Percentiles rank a stretch among this genome's conserved stretches.
phyloP scores from a whole-genome alignment of 1,284 basidiomycete genomes.

The Leccinum fallax region DNA sequence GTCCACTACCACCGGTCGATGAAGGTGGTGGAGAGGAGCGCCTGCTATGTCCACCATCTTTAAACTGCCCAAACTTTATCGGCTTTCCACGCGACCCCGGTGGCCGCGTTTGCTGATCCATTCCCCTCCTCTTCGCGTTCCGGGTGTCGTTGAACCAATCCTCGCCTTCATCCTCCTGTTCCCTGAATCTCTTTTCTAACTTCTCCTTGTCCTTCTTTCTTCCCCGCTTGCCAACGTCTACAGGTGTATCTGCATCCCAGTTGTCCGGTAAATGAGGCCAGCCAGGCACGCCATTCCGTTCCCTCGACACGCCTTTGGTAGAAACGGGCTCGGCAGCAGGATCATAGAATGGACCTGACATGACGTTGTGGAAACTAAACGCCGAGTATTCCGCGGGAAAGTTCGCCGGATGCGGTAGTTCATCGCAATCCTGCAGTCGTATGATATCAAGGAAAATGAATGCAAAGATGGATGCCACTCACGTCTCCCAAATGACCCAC shows the following conservation, averaged over 20 bases:
- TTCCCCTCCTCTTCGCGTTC: slow-evolving; percentile 29
- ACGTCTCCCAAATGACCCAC: slow-evolving; percentile 88
- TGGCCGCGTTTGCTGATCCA: slow-evolving; percentile 11
- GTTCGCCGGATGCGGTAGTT: slow-evolving; percentile 50
- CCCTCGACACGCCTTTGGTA: slow-evolving; percentile 19
- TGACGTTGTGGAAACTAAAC: slow-evolving; percentile 71
- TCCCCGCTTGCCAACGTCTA: slow-evolving; percentile 65
- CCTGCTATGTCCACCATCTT: slow-evolving; percentile 24
- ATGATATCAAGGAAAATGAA: background rate
- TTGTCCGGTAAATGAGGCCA: slow-evolving; percentile 37
- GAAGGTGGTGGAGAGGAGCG: slow-evolving; percentile 10
- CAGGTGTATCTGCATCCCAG: slow-evolving; percentile 50
- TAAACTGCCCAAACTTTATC: slow-evolving; percentile 42
- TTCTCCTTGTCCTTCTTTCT: slow-evolving; percentile 60
- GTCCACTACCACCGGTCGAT: slow-evolving; percentile 10
- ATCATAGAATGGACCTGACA: slow-evolving; percentile 75
- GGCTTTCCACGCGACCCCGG: slow-evolving; percentile 29
- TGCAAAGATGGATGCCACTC: slow-evolving; percentile 34
- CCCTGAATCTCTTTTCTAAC: slow-evolving; percentile 51
- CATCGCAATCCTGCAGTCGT: slow-evolving; percentile 67
- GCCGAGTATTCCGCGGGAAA: slow-evolving; percentile 67
- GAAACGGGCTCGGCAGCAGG: slow-evolving; percentile 29
- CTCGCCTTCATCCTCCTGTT: slow-evolving; percentile 53
- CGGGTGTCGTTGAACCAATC: slow-evolving; percentile 60
- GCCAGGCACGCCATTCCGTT: slow-evolving; percentile 17